Evolutionary conservation across 2,329 filamentous ascomycete species (phyloP).

Genomic region (Exophiala lecanii-corni): DNA sequence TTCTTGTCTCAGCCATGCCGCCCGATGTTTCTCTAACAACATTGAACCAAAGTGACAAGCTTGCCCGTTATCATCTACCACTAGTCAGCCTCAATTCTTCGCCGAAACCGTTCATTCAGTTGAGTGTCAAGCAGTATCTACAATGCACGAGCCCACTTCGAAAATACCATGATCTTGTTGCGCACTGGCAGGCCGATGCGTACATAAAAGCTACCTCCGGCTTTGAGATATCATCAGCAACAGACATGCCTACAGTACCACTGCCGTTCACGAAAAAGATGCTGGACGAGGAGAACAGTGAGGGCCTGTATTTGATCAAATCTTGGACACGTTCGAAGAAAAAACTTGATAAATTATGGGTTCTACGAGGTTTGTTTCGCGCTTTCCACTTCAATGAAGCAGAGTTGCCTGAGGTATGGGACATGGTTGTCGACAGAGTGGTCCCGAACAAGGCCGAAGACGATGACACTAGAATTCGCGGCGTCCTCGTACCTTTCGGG

Average conservation of each 20-base stretch:
- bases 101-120: slow-evolving; percentile 46
- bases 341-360: slow-evolving; percentile 42
- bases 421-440: slow-evolving; percentile 14
- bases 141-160: slow-evolving; percentile 59
- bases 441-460: background rate
- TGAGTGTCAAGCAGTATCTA: slow-evolving; percentile 51
- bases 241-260: slow-evolving; percentile 13
- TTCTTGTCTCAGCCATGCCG: slow-evolving; percentile 37
- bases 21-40: slow-evolving; percentile 32
- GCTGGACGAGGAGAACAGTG: slow-evolving; percentile 47
- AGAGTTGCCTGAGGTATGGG: slow-evolving; percentile 41
- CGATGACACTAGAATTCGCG: slow-evolving; percentile 14
- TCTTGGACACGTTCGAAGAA: background rate
- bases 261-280: slow-evolving; percentile 49
- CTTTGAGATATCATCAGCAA: slow-evolving; percentile 29
- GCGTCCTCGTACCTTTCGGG: slow-evolving; percentile 18
- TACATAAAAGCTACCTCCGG: slow-evolving; percentile 53
- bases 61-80: slow-evolving; percentile 14
- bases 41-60: slow-evolving; percentile 33
- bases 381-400: slow-evolving; percentile 54
- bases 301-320: slow-evolving; percentile 35
- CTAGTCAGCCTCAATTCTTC: slow-evolving; percentile 35
- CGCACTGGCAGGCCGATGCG: slow-evolving; percentile 62
- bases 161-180: slow-evolving; percentile 56
- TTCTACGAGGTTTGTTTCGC: slow-evolving; percentile 51